Base-by-base conservation (phyloP, 1,284 basidiomycete species). In the Microbotryum saponariae region DNA sequence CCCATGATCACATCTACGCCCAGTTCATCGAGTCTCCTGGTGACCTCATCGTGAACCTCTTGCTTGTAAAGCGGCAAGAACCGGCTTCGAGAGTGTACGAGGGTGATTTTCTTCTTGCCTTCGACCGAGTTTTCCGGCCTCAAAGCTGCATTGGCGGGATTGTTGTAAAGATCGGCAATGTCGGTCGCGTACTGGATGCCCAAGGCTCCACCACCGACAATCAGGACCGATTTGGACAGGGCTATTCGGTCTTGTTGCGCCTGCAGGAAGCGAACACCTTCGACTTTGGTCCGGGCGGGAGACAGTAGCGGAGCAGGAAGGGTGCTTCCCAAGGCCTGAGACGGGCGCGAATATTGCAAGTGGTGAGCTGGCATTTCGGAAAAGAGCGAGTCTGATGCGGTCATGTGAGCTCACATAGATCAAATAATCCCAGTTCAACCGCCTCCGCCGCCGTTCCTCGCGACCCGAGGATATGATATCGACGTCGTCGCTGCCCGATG, bases 151-250 rank as follows among this genome's bases (percentile, higher is more conserved):
- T 62, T 64, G 5, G 60, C 55, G 16, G 64, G 61, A 44, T 64
- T 68, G 61, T 84, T 85, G 31, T 74, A 80, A 20, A 83, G 70
- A 16, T 82, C 81, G 37, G 82, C 82, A 65, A 87, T 83, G 72
- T 88, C 86, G 2, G 83, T 82, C 1, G 85, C 84, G 67, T 84
- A 84, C 73, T 88, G 78, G 52, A 80, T 78, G 31, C 79, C 79
- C 37, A 80, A 70, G 0, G 79, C 79, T 18, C 79, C 79, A 27
- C 76, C 79, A 4, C 79, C 79, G 18, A 78, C 75, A 27, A 80
- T 74, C 25, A 80, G 62, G 25, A 80, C 74, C 31, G 72, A 73
- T 42, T 72, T 56, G 4, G 77, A 75, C n/a, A 67, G 58, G 51
- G 72, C 65, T 33, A 79, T 72, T 25, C 70, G 63, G 31, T 69